Base-by-base conservation (phyloP, 345 rosid genomes). In the Pseudoturritis turrita region DNA sequence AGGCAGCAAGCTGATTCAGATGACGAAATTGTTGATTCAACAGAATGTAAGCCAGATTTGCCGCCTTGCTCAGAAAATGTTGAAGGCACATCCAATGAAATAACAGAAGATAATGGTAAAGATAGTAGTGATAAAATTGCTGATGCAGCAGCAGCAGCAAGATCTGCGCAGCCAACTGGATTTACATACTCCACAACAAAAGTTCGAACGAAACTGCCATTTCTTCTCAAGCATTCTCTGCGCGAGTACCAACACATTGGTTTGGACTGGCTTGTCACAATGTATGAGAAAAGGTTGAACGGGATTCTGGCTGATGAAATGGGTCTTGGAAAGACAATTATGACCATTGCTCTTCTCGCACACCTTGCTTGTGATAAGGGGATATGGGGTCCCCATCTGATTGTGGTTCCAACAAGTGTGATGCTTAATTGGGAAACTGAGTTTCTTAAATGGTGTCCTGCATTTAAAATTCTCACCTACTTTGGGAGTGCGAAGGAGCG, bases 361-460 rank as follows among this genome's bases (percentile, higher is more conserved):
- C 99, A 96, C 63, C 85, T 96, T 46, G 98, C 99, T 44, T 92
- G 98, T 65, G 99, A 96, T 74, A 96, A 90, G 81, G 99, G 99
- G 60, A 92, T 92, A 79, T 96, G 99, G 99, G 99, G 99, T 67
- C 99, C 99, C 45, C 99, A 96, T 87, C 91, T 96, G 43, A 96
- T 96, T 65, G 96, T 96, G 74, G 99, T 96, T 83, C 99, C 99
- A 49, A 96, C 99, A 39, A 96, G 98, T 86, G 99, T 96, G 70
- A 92, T 96, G 99, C 98, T 96, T 62, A 96, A 96, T 77, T 96
- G 99, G 99, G 99, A 96, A 87, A 96, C 99, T 66, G 99, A 96
- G 76, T 96, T 96, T 85, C 94, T 96, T 74, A 96, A 91, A 77
- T 96, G 99, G 99, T 90, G 97, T 82, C 99, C 99, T 75, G 99